A percentile compares a stretch with the other conserved stretches of the same genome.
Conservation (phyloP, 2,329 filamentous ascomycete species). For the Cordyceps pruinosa region DNA sequence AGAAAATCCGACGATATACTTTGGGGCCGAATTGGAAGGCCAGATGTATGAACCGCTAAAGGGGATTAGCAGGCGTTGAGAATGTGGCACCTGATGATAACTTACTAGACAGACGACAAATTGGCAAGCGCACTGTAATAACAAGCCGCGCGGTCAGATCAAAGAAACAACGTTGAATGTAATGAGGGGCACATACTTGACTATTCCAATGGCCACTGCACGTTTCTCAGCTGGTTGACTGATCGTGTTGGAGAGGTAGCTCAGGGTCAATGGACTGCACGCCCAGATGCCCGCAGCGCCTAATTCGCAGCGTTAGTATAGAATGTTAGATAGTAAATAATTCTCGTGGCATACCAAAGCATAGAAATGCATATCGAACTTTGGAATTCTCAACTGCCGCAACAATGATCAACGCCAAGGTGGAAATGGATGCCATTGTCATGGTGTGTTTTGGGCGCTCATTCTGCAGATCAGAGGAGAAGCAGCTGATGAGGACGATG, state of each 20-base stretch:
- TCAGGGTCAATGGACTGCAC: conserved; percentile 10
- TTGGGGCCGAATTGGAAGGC: conserved; percentile 8
- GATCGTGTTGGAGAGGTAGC: conserved; percentile 12
- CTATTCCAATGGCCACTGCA: conserved; percentile 9
- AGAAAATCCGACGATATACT: conserved; percentile 8
- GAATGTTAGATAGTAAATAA: not conserved
- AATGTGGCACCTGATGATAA: not conserved
- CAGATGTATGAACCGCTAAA: conserved; percentile 11
- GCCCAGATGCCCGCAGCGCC: conserved; percentile 10
- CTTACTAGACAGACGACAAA: conserved; percentile 10
- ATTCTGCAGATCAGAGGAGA: conserved; percentile 11
- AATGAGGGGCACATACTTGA: not conserved
- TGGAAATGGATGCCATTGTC: conserved; percentile 3
- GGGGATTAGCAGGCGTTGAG: not conserved
- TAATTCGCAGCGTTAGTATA: not conserved
- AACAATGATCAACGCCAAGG: conserved; percentile 4
- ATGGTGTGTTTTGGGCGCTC: conserved; percentile 11
- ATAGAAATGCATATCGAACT: conserved; percentile 11
- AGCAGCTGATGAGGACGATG: conserved; percentile 7
- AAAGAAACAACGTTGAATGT: not conserved
- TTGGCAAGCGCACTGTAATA: conserved; percentile 6
- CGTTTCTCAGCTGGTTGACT: conserved; percentile 10
- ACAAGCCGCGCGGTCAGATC: not conserved
- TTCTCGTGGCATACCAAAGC: not conserved
- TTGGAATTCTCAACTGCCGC: conserved; percentile 2